Evolutionary conservation across 2,329 filamentous ascomycete genomes (phyloP).

Genomic region (Microdochium bolleyi): DNA sequence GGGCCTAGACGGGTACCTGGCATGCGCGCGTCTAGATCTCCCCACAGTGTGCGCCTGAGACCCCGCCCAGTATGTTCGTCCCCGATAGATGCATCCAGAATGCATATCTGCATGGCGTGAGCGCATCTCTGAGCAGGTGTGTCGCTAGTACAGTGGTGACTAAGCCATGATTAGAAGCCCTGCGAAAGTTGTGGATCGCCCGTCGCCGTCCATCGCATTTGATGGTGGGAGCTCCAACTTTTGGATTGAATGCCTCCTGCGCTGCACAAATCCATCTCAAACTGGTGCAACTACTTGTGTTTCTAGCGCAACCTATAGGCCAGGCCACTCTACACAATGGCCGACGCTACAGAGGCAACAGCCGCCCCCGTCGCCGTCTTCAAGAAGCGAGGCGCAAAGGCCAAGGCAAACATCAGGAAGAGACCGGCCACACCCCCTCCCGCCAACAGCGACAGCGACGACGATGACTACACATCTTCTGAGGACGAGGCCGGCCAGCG

Average conservation of each 20-base stretch:
- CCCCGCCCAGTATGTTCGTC: background rate
- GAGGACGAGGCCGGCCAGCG: slow-evolving; percentile 70
- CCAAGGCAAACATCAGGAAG: slow-evolving; percentile 72
- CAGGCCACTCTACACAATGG: slow-evolving; percentile 5
- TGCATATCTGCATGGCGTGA: background rate
- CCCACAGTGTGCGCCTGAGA: background rate
- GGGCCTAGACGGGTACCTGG: background rate
- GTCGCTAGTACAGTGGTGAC: background rate
- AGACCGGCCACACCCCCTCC: slow-evolving; percentile 71
- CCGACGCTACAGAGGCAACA: slow-evolving; percentile 14
- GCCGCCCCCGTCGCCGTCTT: slow-evolving; percentile 58
- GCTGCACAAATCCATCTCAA: background rate
- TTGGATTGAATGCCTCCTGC: background rate
- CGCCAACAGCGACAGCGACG: slow-evolving; percentile 45
- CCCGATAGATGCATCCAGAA: background rate
- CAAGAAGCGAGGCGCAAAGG: slow-evolving; percentile 77
- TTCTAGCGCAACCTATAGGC: too few relatives aligned
- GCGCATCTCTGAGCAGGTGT: background rate
- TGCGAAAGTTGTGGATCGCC: background rate
- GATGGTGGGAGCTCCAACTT: background rate
- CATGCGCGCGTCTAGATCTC: background rate
- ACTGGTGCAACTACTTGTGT: background rate
- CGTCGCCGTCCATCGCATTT: background rate
- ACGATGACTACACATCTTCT: slow-evolving; percentile 60
- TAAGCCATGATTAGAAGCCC: background rate